A percentile compares a stretch with the other conserved stretches of the same genome.
Evolutionary conservation across 176 grass and related monocot species (phyloP).

Genomic region (Aegilops longissima): DNA sequence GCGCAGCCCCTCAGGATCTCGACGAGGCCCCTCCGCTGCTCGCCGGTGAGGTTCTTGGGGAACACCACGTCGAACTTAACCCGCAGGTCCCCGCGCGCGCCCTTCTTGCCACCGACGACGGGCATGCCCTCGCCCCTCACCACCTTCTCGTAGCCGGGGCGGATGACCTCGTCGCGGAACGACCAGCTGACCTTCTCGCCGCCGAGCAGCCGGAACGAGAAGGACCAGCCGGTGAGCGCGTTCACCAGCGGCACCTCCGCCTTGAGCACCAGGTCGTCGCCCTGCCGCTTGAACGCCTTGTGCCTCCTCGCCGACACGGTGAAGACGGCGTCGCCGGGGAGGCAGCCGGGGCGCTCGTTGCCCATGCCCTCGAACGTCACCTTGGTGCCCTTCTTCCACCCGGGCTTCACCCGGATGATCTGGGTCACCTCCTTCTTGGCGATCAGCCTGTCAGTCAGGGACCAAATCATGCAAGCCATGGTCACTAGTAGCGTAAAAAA

Average conservation of each 20-base stretch:
- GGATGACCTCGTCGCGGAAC: slow-evolving; percentile 79
- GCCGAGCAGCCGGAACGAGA: slow-evolving; percentile 62
- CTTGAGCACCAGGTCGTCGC: slow-evolving; percentile 85
- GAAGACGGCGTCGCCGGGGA: slow-evolving; percentile 65
- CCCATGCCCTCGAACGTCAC: slow-evolving; percentile 66
- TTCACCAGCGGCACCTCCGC: slow-evolving; percentile 66
- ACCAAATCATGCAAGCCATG: background rate
- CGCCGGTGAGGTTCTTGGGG: slow-evolving; percentile 58
- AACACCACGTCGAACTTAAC: slow-evolving; percentile 79
- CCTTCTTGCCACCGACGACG: slow-evolving; percentile 42
- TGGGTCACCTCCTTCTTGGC: slow-evolving; percentile 60
- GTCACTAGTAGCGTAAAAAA: background rate
- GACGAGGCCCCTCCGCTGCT: slow-evolving; percentile 54
- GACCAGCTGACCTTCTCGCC: slow-evolving; percentile 66
- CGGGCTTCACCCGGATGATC: slow-evolving; percentile 62
- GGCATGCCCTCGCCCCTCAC: slow-evolving; percentile 82
- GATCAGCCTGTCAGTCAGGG: slow-evolving; percentile 37
- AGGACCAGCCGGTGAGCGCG: slow-evolving; percentile 78
- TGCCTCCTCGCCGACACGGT: slow-evolving; percentile 61
- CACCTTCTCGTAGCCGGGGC: slow-evolving; percentile 76
- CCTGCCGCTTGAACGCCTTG: slow-evolving; percentile 70
- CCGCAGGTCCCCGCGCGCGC: slow-evolving; percentile 58
- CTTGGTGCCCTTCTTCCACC: slow-evolving; percentile 72
- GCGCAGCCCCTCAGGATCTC: slow-evolving; percentile 54
- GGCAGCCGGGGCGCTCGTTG: slow-evolving; percentile 69